Evolutionary conservation across 2,329 filamentous ascomycete genomes (phyloP).

Genomic region (Rhynchosporium secalis): DNA sequence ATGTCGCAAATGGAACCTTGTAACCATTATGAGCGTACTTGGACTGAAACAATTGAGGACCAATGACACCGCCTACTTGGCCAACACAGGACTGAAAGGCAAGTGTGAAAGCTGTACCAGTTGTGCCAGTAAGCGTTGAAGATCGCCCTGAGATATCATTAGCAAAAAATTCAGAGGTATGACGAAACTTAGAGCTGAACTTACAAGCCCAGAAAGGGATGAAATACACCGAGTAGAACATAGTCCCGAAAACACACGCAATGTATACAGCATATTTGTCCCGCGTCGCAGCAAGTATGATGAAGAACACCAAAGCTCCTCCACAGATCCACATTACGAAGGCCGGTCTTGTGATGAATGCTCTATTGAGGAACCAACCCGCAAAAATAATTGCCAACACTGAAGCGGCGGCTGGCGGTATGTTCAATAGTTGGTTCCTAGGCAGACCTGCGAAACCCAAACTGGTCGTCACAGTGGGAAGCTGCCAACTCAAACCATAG

Average conservation of each 20-base stretch:
- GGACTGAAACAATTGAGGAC: constrained; percentile 46
- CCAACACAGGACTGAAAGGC: constrained; percentile 46
- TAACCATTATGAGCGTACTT: constrained; percentile 46
- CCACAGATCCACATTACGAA: constrained; percentile 45
- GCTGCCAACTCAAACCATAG: constrained; percentile 46
- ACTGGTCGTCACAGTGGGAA: constrained; percentile 46
- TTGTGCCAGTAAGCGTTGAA: constrained; percentile 45
- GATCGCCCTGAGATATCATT: constrained; percentile 40
- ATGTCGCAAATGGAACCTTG: constrained; percentile 43
- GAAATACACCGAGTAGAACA: constrained; percentile 47
- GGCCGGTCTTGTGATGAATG: constrained; percentile 44
- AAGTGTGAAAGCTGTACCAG: constrained; percentile 47
- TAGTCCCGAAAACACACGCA: constrained; percentile 46
- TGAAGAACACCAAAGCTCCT: constrained; percentile 46
- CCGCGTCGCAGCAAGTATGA: constrained; percentile 46
- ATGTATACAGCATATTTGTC: constrained; percentile 45
- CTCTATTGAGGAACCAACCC: constrained; percentile 44
- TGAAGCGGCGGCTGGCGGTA: constrained; percentile 47
- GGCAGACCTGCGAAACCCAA: constrained; percentile 46
- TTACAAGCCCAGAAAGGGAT: constrained; percentile 48
- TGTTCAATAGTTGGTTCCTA: constrained; percentile 47
- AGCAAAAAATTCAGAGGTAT: not conserved
- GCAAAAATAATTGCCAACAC: constrained; percentile 44
- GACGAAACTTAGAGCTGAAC: constrained; percentile 12
- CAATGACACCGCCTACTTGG: constrained; percentile 49